These are phyloP conservation scores for Fomitiporia mediterranea DNA, from an alignment of 1,284 basidiomycete genomes.

Conservation along the genomic window DNA sequence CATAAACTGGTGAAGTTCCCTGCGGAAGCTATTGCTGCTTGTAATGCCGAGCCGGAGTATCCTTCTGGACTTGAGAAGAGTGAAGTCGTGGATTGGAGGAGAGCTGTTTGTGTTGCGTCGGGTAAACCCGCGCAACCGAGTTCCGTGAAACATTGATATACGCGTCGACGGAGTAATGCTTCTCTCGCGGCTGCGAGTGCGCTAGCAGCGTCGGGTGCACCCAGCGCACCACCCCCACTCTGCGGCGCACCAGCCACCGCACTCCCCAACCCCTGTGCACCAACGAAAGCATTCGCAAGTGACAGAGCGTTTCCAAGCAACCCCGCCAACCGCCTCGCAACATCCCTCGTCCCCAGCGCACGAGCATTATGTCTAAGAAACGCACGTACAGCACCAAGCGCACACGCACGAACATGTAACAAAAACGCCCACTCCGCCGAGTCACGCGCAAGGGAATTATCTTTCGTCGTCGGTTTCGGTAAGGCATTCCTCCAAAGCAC, in stretches of 20 bases:
- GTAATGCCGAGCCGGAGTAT: constrained; percentile 77
- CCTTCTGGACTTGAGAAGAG: constrained; percentile 84
- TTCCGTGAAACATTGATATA: constrained; percentile 86
- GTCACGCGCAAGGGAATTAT: constrained; percentile 65
- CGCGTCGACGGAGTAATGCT: constrained; percentile 75
- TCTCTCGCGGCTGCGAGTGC: constrained; percentile 57
- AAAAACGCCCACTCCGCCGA: constrained; percentile 89
- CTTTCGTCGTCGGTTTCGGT: constrained; percentile 90
- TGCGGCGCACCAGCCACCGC: constrained; percentile 9
- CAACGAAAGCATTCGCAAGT: constrained; percentile 74
- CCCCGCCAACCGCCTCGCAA: constrained; percentile 82
- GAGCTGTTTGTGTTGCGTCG: constrained; percentile 72
- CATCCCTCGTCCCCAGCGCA: constrained; percentile 83
- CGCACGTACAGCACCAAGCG: constrained; percentile 82
- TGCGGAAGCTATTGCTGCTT: constrained; percentile 88
- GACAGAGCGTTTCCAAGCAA: constrained; percentile 87
- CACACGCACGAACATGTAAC: constrained; percentile 86
- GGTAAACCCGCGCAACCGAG: constrained; percentile 78
- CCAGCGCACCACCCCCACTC: constrained; percentile 33
- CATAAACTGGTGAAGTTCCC: constrained; percentile 85
- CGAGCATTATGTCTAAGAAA: constrained; percentile 81
- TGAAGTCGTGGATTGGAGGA: constrained; percentile 83
- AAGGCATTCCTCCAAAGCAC: constrained; percentile 97
- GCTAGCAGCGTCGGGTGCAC: constrained; percentile 33
- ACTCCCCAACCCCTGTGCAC: constrained; percentile 40